Evolutionary conservation across 2,329 filamentous ascomycete species (phyloP).

Genomic region (Dactylellina drechsleri): DNA sequence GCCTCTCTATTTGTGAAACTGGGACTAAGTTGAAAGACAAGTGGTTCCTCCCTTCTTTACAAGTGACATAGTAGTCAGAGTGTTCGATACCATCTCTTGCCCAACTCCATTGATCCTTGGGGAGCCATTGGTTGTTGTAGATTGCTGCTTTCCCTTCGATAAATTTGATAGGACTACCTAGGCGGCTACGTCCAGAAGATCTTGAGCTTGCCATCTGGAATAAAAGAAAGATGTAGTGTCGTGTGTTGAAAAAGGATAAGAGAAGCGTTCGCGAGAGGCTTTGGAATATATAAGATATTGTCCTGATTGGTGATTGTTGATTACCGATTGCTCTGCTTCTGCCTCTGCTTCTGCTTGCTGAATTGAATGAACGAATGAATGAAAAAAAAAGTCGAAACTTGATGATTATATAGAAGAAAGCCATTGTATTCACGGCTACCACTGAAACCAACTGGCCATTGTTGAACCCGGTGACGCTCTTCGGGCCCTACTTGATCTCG

Average conservation of each 20-base stretch:
- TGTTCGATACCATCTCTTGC: constrained; percentile 34
- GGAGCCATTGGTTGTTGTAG: constrained; percentile 39
- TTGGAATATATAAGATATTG: not conserved
- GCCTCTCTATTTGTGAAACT: not conserved
- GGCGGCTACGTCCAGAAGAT: constrained; percentile 20
- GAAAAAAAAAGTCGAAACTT: not conserved
- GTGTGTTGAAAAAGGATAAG: not conserved
- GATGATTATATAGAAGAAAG: constrained; percentile 1
- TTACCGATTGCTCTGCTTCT: too few species aligned
- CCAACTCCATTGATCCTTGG: constrained; percentile 38
- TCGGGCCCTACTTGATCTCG: constrained; percentile 4
- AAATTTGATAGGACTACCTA: constrained; percentile 27
- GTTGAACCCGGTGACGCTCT: constrained; percentile 12
- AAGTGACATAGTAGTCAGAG: constrained; percentile 29
- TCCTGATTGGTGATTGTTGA: too few species aligned
- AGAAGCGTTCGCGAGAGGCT: not conserved
- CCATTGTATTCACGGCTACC: too few species aligned
- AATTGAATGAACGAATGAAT: not conserved
- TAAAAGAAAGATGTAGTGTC: not conserved
- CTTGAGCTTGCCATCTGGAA: constrained; percentile 32
- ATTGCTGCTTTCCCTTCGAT: constrained; percentile 26
- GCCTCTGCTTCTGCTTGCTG: not conserved
- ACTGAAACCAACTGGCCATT: not conserved
- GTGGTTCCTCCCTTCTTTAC: constrained; percentile 32
- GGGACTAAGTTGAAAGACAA: constrained; percentile 41